A percentile compares a stretch with the other conserved stretches of the same genome.
phyloP scores from a whole-genome alignment of 2,329 filamentous ascomycete species.

The Fusarium nisikadoi region DNA sequence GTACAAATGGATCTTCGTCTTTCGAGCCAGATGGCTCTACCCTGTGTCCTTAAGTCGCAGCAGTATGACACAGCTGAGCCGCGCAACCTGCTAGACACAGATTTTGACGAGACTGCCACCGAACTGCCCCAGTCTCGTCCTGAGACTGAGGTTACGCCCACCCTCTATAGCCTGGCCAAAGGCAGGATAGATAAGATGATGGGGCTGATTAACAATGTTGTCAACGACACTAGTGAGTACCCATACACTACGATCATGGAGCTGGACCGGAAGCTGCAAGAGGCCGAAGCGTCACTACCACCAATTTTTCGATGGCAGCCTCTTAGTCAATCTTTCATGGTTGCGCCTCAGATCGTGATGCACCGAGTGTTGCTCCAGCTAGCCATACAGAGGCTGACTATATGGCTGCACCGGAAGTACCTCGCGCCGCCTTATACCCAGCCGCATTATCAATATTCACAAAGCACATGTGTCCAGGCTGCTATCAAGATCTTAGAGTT shows the following conservation, averaged over 20 bases:
- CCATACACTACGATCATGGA: accelerated
- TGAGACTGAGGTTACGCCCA: constrained; percentile 26
- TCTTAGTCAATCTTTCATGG: background rate
- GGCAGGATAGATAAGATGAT: background rate
- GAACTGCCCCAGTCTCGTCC: constrained; percentile 22
- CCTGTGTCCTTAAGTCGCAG: constrained; percentile 3
- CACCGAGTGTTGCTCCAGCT: background rate
- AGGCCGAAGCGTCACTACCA: background rate
- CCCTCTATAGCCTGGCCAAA: background rate
- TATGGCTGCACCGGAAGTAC: background rate
- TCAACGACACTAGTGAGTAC: background rate
- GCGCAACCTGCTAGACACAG: constrained; percentile 18
- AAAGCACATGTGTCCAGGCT: background rate
- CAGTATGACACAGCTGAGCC: constrained; percentile 25
- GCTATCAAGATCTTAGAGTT: background rate
- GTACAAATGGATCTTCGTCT: constrained; percentile 69
- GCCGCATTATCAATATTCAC: background rate
- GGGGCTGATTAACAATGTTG: background rate
- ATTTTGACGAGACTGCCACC: constrained; percentile 15
- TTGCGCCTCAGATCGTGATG: background rate
- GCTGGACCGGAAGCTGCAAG: background rate
- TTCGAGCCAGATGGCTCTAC: constrained; percentile 70
- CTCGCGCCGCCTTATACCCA: background rate
- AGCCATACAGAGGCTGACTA: background rate
- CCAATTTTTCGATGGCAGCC: background rate